Conservation (phyloP, 2,329 filamentous ascomycete species). For the Penicillium sp. region DNA sequence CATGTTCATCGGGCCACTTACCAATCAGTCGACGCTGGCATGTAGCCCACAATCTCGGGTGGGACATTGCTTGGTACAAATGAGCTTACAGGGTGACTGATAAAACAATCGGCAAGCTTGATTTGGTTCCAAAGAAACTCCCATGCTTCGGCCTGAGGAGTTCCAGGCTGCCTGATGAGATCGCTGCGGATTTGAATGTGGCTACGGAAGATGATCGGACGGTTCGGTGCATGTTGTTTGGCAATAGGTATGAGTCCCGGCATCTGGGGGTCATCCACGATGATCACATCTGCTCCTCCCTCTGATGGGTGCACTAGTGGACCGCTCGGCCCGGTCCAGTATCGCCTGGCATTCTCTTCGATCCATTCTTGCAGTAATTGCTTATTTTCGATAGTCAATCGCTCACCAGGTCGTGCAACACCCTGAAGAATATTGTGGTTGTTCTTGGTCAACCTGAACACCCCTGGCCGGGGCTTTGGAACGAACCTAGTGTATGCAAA, state of each 20-base stretch:
- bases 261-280: conserved; percentile 85
- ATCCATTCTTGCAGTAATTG: conserved; percentile 69
- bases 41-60: conserved; percentile 65
- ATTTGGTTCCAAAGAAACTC: conserved; percentile 72
- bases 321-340: conserved; percentile 69
- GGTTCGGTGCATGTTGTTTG: conserved; percentile 67
- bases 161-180: conserved; percentile 61
- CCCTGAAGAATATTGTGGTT: conserved; percentile 88
- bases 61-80: conserved; percentile 73
- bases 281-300: conserved; percentile 73
- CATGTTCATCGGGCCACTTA: conserved; percentile 28
- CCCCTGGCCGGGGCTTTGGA: conserved; percentile 73
- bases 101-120: conserved; percentile 71
- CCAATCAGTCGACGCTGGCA: conserved; percentile 82
- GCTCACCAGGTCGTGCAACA: conserved; percentile 64
- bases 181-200: conserved; percentile 82
- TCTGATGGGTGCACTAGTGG: conserved; percentile 64
- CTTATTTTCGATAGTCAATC: conserved; percentile 64
- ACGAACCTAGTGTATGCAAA: conserved; percentile 55
- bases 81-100: conserved; percentile 74
- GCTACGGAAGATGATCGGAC: conserved; percentile 76
- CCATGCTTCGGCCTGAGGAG: conserved; percentile 73
- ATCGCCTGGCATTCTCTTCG: conserved; percentile 68
- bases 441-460: conserved; percentile 82
- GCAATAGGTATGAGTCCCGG: conserved; percentile 73